A percentile compares a stretch with the other conserved stretches of the same genome.
Conservation (phyloP, 2,329 filamentous ascomycete genomes). For the Aspergillus viridinutans region DNA sequence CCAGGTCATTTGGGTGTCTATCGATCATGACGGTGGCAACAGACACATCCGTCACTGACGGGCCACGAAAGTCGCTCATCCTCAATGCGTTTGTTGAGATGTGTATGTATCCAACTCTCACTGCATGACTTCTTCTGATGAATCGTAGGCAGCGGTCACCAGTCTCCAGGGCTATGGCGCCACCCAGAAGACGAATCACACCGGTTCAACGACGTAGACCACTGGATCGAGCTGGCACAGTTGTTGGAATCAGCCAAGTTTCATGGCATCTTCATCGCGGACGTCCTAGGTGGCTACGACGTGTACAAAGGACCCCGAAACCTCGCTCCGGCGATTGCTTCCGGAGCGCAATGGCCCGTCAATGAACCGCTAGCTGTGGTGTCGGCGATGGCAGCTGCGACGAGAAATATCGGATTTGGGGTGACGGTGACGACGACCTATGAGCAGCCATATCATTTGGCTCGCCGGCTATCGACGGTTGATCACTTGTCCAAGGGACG, state of each 20-base stretch:
- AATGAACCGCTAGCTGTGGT: constrained; percentile 63
- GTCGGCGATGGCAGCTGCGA: constrained; percentile 64
- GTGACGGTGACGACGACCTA: constrained; percentile 66
- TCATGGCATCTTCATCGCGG: constrained; percentile 64
- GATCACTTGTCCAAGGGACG: constrained; percentile 65
- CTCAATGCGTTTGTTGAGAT: constrained; percentile 51
- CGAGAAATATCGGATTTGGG: constrained; percentile 63
- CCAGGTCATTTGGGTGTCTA: too few relatives aligned
- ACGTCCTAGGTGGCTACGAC: constrained; percentile 64
- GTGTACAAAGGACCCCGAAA: constrained; percentile 62
- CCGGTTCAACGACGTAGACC: constrained; percentile 56
- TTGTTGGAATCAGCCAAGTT: constrained; percentile 60
- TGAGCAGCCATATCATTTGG: constrained; percentile 64
- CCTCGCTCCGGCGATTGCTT: constrained; percentile 56
- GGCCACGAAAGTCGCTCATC: constrained; percentile 40
- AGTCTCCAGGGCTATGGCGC: constrained; percentile 57
- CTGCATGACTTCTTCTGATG: background rate
- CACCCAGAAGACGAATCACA: constrained; percentile 62
- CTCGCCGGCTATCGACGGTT: constrained; percentile 60
- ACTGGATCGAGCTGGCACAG: constrained; percentile 60
- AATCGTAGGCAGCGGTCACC: constrained; percentile 44
- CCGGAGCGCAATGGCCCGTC: constrained; percentile 67
- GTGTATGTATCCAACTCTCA: constrained; percentile 27
- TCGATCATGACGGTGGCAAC: too few relatives aligned
- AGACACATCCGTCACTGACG: too few relatives aligned